These are phyloP conservation scores for Bombardia bombarda DNA, from an alignment of 495 filamentous ascomycete species.

Conservation along the genomic window DNA sequence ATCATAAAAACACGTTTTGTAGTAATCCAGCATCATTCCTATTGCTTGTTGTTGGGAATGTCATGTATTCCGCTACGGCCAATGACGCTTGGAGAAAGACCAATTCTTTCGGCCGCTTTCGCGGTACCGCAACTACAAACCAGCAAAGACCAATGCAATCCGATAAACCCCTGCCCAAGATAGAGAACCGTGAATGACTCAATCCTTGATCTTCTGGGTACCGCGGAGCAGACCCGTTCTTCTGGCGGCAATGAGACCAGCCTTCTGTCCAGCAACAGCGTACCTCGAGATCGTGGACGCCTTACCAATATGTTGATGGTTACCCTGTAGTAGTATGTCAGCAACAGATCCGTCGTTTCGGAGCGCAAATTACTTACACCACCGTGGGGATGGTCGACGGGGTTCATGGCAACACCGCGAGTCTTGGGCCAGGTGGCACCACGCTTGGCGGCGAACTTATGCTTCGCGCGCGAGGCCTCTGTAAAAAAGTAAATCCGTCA, in stretches of 20 bases:
- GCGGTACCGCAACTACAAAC: constrained; percentile 44
- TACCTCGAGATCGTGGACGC: constrained; percentile 98
- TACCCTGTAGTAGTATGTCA: constrained; percentile 60
- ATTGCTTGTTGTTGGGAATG: constrained; percentile 25
- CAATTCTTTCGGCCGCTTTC: constrained; percentile 26
- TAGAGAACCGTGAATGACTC: constrained; percentile 46
- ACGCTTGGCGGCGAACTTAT: constrained; percentile 99
- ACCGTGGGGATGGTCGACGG: constrained; percentile 99
- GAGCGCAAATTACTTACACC: constrained; percentile 35
- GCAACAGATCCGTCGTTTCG: constrained; percentile 5
- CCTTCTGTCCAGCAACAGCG: constrained; percentile 98
- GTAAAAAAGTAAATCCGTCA: constrained; percentile 24
- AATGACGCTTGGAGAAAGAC: constrained; percentile 25
- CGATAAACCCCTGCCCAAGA: constrained; percentile 42
- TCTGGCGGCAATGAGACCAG: constrained; percentile 98
- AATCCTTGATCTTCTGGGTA: constrained; percentile 99
- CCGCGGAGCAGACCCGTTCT: constrained; percentile 98
- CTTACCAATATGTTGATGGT: constrained; percentile 99
- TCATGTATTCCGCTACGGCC: constrained; percentile 27
- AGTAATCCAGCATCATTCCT: constrained; percentile 8
- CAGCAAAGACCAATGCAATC: constrained; percentile 47
- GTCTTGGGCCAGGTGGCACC: constrained; percentile 99
- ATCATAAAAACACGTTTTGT: neutral
- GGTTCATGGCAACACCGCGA: constrained; percentile 99
- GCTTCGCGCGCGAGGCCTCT: constrained; percentile 96